A percentile compares a stretch with the other conserved stretches of the same genome.
Conservation (phyloP, 345 rosid species). For the Nasturtium officinale region DNA sequence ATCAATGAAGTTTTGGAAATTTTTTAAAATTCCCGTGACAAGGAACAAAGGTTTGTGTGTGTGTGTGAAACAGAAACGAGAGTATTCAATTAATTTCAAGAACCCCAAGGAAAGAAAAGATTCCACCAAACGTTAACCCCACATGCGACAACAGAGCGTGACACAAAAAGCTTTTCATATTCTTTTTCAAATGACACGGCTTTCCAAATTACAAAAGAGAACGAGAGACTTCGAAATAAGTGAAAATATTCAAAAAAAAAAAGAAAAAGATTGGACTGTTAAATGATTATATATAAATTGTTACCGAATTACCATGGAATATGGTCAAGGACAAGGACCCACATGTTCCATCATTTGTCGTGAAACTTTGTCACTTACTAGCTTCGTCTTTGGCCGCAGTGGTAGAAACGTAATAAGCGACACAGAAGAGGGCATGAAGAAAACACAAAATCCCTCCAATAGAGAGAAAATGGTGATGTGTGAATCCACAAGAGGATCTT, state of each 20-base stretch:
- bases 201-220: constrained; percentile 35
- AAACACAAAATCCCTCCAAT: constrained; percentile 90
- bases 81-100: constrained; percentile 20
- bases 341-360: constrained; percentile 17
- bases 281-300: constrained; percentile 8
- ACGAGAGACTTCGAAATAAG: constrained; percentile 19
- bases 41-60: constrained; percentile 26
- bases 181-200: constrained; percentile 25
- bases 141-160: constrained; percentile 41
- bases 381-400: constrained; percentile 59
- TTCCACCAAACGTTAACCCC: constrained; percentile 35
- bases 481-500: constrained; percentile 78
- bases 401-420: constrained; percentile 84
- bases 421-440: constrained; percentile 77
- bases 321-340: constrained; percentile 40
- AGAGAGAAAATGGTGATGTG: constrained; percentile 85
- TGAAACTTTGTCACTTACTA: constrained; percentile 34
- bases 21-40: constrained; percentile 15
- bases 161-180: constrained; percentile 26
- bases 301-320: constrained; percentile 27
- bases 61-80: constrained; percentile 23
- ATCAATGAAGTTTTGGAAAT: background rate
- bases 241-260: background rate
- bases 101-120: constrained; percentile 37
- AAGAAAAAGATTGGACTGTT: background rate